A percentile compares a stretch with the other conserved stretches of the same genome.
Conservation (phyloP, 306 rosid species). For the Prunus armeniaca region DNA sequence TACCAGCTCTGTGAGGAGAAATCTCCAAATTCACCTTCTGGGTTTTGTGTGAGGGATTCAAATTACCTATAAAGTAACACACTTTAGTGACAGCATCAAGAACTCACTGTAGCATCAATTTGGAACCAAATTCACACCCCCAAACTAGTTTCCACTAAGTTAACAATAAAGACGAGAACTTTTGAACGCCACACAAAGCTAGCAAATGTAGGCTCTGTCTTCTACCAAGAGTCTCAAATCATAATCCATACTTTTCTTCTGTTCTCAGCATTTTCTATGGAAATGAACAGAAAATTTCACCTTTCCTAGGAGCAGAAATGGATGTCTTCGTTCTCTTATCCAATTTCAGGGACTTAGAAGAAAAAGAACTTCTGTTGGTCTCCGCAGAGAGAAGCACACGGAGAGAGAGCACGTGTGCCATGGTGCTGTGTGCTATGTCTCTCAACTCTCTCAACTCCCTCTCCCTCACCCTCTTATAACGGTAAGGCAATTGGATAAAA, state of each 20-base stretch:
- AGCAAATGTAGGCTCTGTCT: background rate
- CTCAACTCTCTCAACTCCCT: background rate
- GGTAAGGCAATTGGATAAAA: background rate
- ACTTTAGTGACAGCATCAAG: conserved; percentile 12
- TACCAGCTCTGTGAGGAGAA: conserved; percentile 95
- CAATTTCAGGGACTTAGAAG: conserved; percentile 36
- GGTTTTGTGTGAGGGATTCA: conserved; percentile 38
- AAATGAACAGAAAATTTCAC: conserved; percentile 26
- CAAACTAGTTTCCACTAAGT: background rate
- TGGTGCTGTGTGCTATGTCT: background rate
- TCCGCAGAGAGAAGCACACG: conserved; percentile 15
- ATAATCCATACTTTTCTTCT: background rate
- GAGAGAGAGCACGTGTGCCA: conserved; percentile 50
- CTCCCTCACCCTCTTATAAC: background rate
- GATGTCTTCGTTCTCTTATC: conserved; percentile 30
- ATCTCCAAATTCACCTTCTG: conserved; percentile 68
- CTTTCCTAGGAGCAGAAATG: conserved; percentile 39
- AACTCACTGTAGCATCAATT: conserved; percentile 3
- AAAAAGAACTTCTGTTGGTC: conserved; percentile 21
- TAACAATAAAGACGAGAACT: background rate
- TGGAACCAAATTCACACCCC: background rate
- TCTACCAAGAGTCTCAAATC: background rate
- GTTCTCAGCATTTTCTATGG: background rate
- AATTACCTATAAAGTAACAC: conserved; percentile 37
- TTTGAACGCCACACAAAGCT: background rate